Evolutionary conservation across 768 basidiomycete species (phyloP).

Genomic region (Saitozyma sp.): DNA sequence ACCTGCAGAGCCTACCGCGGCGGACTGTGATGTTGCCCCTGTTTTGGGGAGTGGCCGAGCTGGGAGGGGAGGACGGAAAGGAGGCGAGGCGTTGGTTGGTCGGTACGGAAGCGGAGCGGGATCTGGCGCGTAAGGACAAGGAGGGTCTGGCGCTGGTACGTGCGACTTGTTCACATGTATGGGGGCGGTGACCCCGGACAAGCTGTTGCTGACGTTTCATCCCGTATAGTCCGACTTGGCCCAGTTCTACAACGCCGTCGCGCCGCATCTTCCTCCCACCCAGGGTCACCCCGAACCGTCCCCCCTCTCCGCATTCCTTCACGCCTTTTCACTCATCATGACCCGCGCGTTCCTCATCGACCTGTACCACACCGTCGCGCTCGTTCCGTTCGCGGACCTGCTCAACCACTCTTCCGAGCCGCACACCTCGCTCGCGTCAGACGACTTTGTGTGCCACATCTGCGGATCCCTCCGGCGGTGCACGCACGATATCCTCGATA

Average conservation of each 20-base stretch:
- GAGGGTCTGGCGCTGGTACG: conserved; percentile 31
- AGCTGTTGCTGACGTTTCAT: too few species aligned
- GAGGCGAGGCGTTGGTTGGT: conserved; percentile 37
- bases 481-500: conserved; percentile 13
- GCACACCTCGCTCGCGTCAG: conserved; percentile 12
- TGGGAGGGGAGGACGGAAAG: conserved; percentile 35
- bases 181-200: too few species aligned
- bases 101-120: conserved; percentile 46
- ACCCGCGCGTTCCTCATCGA: conserved; percentile 83
- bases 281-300: conserved; percentile 17
- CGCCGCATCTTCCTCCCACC: conserved; percentile 17
- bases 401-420: conserved; percentile 41
- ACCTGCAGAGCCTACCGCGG: conserved; percentile 52
- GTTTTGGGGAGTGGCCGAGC: conserved; percentile 47
- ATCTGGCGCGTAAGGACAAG: conserved; percentile 24
- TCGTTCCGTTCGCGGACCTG: conserved; percentile 81
- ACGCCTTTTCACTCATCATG: conserved; percentile 68
- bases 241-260: background rate
- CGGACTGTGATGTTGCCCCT: conserved; percentile 38
- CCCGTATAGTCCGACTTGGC: background rate
- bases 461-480: conserved; percentile 23
- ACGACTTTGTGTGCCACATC: conserved; percentile 19
- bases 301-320: conserved; percentile 55
- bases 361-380: conserved; percentile 72
- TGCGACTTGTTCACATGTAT: background rate